A percentile compares a stretch with the other conserved stretches of the same genome.
These are phyloP conservation scores for Tulasnella sp. DNA, from an alignment of 768 basidiomycete genomes.

Conservation along the genomic window DNA sequence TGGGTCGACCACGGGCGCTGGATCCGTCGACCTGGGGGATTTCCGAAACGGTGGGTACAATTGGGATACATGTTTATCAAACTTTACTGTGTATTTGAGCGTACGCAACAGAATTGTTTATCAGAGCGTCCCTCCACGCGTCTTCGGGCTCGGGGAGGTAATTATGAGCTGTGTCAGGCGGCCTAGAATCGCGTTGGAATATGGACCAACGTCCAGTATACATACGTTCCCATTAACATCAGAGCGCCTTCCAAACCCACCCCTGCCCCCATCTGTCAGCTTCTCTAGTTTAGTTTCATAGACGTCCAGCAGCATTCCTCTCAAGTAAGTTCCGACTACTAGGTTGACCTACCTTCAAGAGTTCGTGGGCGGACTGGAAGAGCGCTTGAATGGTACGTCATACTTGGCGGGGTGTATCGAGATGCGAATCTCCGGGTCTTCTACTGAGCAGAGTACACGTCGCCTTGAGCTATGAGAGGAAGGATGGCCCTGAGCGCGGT, in stretches of 20 bases:
- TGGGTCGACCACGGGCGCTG: too few relatives aligned
- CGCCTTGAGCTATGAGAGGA: slow-evolving; percentile 2
- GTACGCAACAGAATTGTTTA: slow-evolving; percentile 76
- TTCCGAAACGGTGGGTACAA: too few relatives aligned
- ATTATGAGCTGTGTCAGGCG: slow-evolving; percentile 85
- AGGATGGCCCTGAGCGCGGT: slow-evolving; percentile 7
- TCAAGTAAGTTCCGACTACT: slow-evolving; percentile 88
- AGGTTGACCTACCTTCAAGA: slow-evolving; percentile 78
- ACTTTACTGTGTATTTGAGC: too few relatives aligned
- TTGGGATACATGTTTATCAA: too few relatives aligned
- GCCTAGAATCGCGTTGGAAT: slow-evolving; percentile 39
- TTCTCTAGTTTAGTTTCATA: slow-evolving; percentile 66
- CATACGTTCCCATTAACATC: slow-evolving; percentile 18
- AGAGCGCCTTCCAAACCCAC: slow-evolving; percentile 40
- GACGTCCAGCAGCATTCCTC: slow-evolving; percentile 70
- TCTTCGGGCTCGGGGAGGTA: slow-evolving; percentile 72
- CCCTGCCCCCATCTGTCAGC: slow-evolving; percentile 71
- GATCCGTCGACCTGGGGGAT: too few relatives aligned
- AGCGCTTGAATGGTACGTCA: slow-evolving; percentile 87
- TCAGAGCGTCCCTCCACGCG: slow-evolving; percentile 83
- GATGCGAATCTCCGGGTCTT: slow-evolving; percentile 94
- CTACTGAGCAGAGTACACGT: slow-evolving; percentile 81
- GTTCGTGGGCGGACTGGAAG: slow-evolving; percentile 79
- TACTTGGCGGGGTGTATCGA: slow-evolving; percentile 65
- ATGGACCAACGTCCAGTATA: neutral